Conservation (phyloP, 257 asterid species). For the Forsythia viridissima region DNA sequence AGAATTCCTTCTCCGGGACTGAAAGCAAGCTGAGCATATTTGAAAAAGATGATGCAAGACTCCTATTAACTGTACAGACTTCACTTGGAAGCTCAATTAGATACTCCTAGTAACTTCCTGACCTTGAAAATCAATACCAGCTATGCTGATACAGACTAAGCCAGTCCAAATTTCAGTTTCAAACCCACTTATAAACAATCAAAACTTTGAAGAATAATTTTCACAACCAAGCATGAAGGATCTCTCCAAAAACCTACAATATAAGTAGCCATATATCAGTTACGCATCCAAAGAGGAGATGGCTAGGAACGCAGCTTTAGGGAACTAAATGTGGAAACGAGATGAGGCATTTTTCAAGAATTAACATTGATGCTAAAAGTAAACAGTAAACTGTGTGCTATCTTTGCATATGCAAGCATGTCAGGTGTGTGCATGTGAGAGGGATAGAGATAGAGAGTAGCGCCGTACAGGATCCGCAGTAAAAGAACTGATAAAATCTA, state of each 20-base stretch:
- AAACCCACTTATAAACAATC: slow-evolving; percentile 13
- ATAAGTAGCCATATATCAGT: neutral
- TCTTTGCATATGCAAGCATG: neutral
- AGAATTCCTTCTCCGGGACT: slow-evolving; percentile 16
- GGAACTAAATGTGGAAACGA: neutral
- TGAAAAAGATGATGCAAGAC: neutral
- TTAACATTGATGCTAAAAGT: neutral
- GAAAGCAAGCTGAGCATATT: slow-evolving; percentile 14
- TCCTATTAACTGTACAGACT: slow-evolving; percentile 8
- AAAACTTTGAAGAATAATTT: neutral
- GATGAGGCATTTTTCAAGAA: neutral
- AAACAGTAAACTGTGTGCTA: neutral
- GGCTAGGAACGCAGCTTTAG: neutral
- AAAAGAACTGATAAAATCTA: neutral
- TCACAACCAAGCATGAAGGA: slow-evolving; percentile 10
- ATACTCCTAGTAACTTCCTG: slow-evolving; percentile 4
- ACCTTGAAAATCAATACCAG: neutral
- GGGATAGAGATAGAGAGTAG: neutral
- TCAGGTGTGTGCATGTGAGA: neutral
- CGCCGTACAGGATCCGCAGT: neutral
- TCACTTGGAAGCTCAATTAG: neutral
- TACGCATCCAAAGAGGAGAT: slow-evolving; percentile 1
- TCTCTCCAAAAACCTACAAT: slow-evolving; percentile 28
- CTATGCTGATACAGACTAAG: slow-evolving; percentile 2
- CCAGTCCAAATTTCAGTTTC: neutral